These are phyloP conservation scores for Metarhizium rileyi DNA, from an alignment of 2,329 filamentous ascomycete genomes.

Conservation along the genomic window DNA sequence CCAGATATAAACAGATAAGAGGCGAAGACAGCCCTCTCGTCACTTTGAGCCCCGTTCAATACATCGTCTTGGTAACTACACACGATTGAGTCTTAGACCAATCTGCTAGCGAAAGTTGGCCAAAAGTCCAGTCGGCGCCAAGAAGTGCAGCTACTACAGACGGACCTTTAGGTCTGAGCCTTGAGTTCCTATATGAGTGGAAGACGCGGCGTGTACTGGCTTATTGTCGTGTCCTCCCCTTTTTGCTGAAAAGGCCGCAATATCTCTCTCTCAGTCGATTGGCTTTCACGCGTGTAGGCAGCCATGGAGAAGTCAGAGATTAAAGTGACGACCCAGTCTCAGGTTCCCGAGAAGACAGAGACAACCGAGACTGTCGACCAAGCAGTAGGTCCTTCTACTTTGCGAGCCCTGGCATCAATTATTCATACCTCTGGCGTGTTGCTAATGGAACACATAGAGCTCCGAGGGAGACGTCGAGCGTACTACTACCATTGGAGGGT, in stretches of 20 bases:
- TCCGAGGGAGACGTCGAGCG: neutral
- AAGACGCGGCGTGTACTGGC: too few species aligned
- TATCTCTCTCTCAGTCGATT: neutral
- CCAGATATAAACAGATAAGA: too few species aligned
- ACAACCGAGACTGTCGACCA: neutral
- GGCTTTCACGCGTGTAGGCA: neutral
- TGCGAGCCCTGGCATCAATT: neutral
- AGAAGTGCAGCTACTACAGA: too few species aligned
- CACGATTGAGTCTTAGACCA: too few species aligned
- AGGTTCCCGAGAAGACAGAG: neutral
- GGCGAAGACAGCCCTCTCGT: too few species aligned
- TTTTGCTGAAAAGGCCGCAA: neutral
- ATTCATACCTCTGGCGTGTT: neutral
- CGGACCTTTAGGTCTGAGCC: too few species aligned
- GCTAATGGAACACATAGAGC: neutral
- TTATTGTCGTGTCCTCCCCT: too few species aligned
- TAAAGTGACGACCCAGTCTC: neutral
- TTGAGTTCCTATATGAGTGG: too few species aligned
- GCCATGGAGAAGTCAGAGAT: constrained; percentile 2
- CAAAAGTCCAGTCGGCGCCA: too few species aligned
- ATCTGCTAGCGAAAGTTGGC: too few species aligned
- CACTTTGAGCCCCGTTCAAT: too few species aligned
- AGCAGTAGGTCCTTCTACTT: neutral
- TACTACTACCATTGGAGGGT: constrained; percentile 1
- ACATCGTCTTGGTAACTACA: too few species aligned